Evolutionary conservation across 805 yeast species (phyloP), one percentile per base, ranked within the genome.

Genomic region (Jamesozyma lodderae): DNA sequence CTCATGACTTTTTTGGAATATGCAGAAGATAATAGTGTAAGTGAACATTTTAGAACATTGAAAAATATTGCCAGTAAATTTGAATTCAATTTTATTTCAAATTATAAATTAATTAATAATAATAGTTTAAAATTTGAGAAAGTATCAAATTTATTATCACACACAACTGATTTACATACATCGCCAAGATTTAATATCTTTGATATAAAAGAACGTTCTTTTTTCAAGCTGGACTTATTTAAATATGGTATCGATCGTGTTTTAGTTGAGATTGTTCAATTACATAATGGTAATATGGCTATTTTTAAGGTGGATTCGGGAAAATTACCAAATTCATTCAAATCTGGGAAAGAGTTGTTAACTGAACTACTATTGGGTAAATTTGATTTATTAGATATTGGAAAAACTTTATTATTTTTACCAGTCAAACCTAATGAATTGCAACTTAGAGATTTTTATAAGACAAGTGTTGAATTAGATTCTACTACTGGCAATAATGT

Each of bases 381-480:
- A 13, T 41, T 38, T 28, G 31, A 38, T 3, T 21, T 43, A 28
- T 34, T 50, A 24, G 43, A 48, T 32, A 17, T 55, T 13, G 59
- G 59, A 1, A 53, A 55, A 38, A 43, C 52, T 3, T 40, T 59
- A 26, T 33, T 59, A 2, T 57, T 59, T 37, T 53, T 53, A 16
- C 40, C 52, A 6, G 28, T 59, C 7, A 47, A 52, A 35, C 38
- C 43, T 14, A 43, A 41, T 17, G 59, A 57, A 35, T 41, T 59
- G 18, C 39, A 34, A 17, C 36, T 57, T 4, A 14, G 40, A 8
- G 38, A 40, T 6, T 30, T 31, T 19, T 19, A 41, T 1, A 33
- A 35, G 1, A 29, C 35, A 11, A 45, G 53, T 4, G 30, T 51
- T 8, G 44, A 41, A 24, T 40, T 59, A 16, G 40, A 38, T 20